Base-by-base conservation (phyloP, 202 grass and related monocot species). In the Saccharum hybrid region DNA sequence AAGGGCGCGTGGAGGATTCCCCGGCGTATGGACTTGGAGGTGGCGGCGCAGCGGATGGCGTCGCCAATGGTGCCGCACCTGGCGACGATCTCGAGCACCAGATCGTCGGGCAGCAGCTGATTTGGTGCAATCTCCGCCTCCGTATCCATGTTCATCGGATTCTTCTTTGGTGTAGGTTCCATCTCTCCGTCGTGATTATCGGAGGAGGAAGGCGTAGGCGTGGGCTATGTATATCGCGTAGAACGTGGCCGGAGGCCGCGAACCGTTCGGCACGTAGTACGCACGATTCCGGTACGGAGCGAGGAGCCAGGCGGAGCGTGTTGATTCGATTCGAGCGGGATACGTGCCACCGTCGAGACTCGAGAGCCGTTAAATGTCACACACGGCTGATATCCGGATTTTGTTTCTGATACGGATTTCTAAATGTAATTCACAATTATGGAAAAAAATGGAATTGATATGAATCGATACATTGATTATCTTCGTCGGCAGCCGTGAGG, bases 31-130 rank as follows among this genome's bases (percentile, higher is more conserved):
- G 70, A 36, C 68, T 45, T 74, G 59, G 69, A 64, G 0, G 31
- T 7, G 4, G 57, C 68, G 18, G 80, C 80, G 11, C 68, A 82
- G 68, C 68, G 68, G 68, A 82, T 7, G 69, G 72, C 19, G 39
- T 3, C 52, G 40, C 11, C 41, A 1, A 63, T 12, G 28, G 69
- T 38, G 26, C 0, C 18, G 31, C 40, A 51, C 40, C 80, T 15
- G 2, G 18, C 57, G 54, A 48, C 51, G 23, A 82, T 72, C 52
- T 82, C 68, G 54, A 82, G 79, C 16, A 82, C 79, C 15, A 82
- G 9, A 19, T 82, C 37, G 54, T 82, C 67, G 38, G 68, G 52
- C 21, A 81, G 54, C 9, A 15, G 6, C 79, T 72, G 54, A 11
- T 11, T 5, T 0, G 64, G 2, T 9, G 26, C 48, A 3, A 1